Evolutionary conservation across 2,329 filamentous ascomycete genomes (phyloP).

Genomic region (Aspergillus oerlinghausenensis): DNA sequence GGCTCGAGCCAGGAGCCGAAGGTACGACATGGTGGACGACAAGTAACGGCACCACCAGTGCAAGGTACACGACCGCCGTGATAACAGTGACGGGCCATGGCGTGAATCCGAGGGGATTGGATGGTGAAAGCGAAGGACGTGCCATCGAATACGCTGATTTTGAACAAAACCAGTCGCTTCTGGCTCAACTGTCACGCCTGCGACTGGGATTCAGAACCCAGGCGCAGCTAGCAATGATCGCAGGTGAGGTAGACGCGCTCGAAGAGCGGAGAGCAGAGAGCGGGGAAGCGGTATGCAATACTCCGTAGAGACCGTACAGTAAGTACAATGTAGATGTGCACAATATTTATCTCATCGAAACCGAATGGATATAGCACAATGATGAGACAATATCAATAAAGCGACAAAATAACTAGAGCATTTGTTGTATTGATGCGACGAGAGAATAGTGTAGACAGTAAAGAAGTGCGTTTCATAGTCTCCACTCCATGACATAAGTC

Average conservation of each 20-base stretch:
- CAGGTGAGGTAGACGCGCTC: slow-evolving; percentile 8
- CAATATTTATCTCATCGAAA: not conserved
- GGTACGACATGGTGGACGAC: slow-evolving; percentile 74
- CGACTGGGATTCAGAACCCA: not conserved
- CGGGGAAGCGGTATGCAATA: not conserved
- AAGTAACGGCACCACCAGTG: slow-evolving; percentile 67
- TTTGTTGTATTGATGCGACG: not conserved
- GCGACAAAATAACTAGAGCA: not conserved
- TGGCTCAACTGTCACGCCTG: not conserved
- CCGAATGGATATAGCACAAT: no score
- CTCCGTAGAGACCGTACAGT: not conserved
- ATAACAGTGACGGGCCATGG: slow-evolving; percentile 78
- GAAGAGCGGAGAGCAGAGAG: not conserved
- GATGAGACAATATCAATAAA: not conserved
- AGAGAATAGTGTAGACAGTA: not conserved
- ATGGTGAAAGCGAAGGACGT: slow-evolving; percentile 21
- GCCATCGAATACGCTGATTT: slow-evolving; percentile 27
- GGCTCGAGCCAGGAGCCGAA: slow-evolving; percentile 53
- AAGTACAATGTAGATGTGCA: no score
- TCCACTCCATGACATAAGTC: not conserved
- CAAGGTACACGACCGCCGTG: slow-evolving; percentile 70
- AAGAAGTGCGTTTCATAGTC: not conserved
- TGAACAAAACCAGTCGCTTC: not conserved
- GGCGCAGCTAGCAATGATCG: slow-evolving; percentile 2
- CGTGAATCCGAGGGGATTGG: slow-evolving; percentile 65